Base-by-base conservation (phyloP, 352 stramenopile genomes). In the Pythium pyrilobum region DNA sequence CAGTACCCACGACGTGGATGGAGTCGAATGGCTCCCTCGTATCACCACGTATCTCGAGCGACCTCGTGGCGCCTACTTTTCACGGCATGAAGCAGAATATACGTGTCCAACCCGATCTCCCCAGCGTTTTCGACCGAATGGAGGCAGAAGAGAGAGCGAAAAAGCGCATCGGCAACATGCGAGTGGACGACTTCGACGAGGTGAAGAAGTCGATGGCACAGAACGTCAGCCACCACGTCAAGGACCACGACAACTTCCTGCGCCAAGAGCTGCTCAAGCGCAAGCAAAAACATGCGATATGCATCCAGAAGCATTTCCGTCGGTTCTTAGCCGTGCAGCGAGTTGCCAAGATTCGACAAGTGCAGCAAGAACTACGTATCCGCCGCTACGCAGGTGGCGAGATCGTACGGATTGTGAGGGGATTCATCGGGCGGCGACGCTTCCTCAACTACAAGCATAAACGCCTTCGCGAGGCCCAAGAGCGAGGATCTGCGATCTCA, bases 81-180 rank as follows among this genome's bases (percentile, higher is more conserved):
- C 40, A 72, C 15, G 59, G 57, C 40, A 66, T 69, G 41, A 65
- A 65, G 18, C 50, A 74, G n/a, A 62, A 66, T 23, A 66, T 81
- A 43, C 69, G 49, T 28, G 33, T 49, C 11, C 50, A 71, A 23
- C 64, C 73, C 4, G 72, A 87, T 9, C 72, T 92, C 1, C 74
- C 80, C 12, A 91, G 78, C 36, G 41, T 96, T 40, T 90, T 94
- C 37, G 79, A 86, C 33, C 64, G 89, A 33, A 76, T 95, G 23
- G 81, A 92, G 51, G 78, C 72, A 8, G 80, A 87, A 56, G 80
- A 89, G 28, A 69, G 74, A 45, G 50, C 60, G 13, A 68, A 59
- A 4, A 78, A 74, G 47, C 65, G 59, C 4, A 41, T 80, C 9
- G 80, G 80, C 0, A 31, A 39, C 4, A 43, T 89, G 36, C 57